Base-by-base conservation (phyloP, 2,329 filamentous ascomycete species). In the Scolecobasidium constrictum region DNA sequence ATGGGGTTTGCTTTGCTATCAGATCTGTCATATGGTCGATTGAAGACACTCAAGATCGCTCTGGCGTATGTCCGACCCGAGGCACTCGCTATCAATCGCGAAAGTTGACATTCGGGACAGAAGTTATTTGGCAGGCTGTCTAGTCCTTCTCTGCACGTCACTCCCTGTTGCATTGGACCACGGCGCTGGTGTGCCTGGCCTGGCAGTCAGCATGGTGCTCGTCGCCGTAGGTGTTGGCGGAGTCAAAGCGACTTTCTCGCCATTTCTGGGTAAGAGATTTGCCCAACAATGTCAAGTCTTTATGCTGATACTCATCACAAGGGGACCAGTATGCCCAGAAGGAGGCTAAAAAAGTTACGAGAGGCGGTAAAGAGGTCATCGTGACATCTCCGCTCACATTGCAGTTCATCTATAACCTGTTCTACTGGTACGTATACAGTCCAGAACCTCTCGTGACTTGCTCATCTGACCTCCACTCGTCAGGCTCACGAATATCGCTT, bases 221-320 rank as follows among this genome's bases (percentile, higher is more conserved):
- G 56, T 67, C 19, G 62, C 56, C 4, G 38, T 67, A 4, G 64
- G 62, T 3, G 56, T 53, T 11, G 64, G 64, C n/a, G 61, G 53
- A 6, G 55, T 62, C 22, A 56, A 56, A 34, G 54, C 58, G 2
- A 55, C 57, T 9, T 50, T 63, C 22, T 49, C 51, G 2, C 61
- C 62, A 2, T 61, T 65, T 34, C 48, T 61, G 31, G 53, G 56
- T 56, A 16, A 35, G 47, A 35, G n/a, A n/a, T 31, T 40, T 13
- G 17, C n/a, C 33, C 40, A 13, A 43, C 47, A 36, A 47, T 48
- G 5, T 16, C 6, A 13, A 5, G 35, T 16, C 13, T 22, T 28
- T n/a, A n/a, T n/a, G n/a, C 5, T 4, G 18, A 22, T 44, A 18
- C 36, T 28, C 38, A 16, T 6, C 9, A 3, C 50, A 52, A 48